phyloP scores from a whole-genome alignment of 2,329 filamentous ascomycete genomes.

The Tolypocladium amazonense region DNA sequence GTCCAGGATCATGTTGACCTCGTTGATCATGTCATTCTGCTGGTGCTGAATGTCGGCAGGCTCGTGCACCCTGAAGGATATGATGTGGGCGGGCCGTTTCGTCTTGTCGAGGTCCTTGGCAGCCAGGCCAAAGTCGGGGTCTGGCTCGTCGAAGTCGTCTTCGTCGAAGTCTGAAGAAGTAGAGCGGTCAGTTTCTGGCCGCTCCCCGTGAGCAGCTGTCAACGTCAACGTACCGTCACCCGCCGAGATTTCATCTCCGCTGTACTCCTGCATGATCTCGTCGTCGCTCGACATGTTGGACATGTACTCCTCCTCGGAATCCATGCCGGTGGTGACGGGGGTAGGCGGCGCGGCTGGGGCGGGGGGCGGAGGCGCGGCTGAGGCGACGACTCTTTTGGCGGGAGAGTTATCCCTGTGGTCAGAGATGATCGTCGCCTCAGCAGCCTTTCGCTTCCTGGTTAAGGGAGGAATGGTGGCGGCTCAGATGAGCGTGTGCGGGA shows the following conservation, averaged over 20 bases:
- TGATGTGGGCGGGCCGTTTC: conserved; percentile 66
- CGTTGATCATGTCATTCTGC: conserved; percentile 76
- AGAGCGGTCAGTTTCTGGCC: conserved; percentile 5
- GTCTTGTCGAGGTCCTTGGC: conserved; percentile 58
- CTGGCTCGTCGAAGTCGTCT: conserved; percentile 47
- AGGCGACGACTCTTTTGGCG: conserved; percentile 47
- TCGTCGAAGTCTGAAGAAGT: conserved; percentile 40
- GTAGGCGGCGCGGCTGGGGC: conserved; percentile 51
- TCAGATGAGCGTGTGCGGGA: neutral
- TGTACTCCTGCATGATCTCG: conserved; percentile 65
- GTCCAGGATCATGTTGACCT: conserved; percentile 85
- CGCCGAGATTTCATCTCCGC: conserved; percentile 57
- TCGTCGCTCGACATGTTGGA: conserved; percentile 68
- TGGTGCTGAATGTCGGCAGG: conserved; percentile 74
- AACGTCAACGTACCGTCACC: conserved; percentile 32
- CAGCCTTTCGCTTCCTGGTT: conserved; percentile 52
- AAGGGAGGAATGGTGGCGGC: conserved; percentile 47
- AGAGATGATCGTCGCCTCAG: conserved; percentile 51
- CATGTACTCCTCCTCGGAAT: conserved; percentile 92
- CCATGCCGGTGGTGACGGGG: conserved; percentile 57
- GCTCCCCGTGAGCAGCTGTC: neutral
- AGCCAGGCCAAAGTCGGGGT: conserved; percentile 40
- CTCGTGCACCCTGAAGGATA: conserved; percentile 72
- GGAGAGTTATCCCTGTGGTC: conserved; percentile 28
- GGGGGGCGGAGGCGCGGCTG: conserved; percentile 30